A percentile compares a stretch with the other conserved stretches of the same genome.
Conservation (phyloP, 1,139 yeast genomes). For the Diutina sp. region DNA sequence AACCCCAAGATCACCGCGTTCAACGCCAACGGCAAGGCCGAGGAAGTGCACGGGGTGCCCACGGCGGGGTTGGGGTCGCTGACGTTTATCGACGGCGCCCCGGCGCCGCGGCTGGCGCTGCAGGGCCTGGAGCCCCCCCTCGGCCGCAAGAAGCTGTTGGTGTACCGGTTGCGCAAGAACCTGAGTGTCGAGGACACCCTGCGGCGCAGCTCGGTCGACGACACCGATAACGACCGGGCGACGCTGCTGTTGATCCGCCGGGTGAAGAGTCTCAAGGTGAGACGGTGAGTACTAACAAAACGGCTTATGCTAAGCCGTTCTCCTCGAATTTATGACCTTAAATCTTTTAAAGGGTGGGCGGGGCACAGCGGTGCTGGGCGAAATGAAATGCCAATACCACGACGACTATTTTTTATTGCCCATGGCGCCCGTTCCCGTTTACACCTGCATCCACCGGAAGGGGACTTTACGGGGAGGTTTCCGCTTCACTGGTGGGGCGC, state of each 20-base stretch:
- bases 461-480: no score
- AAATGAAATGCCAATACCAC: no score
- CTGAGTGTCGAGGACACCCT: slow-evolving; percentile 22
- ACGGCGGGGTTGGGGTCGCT: slow-evolving; percentile 86
- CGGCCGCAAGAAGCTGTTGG: slow-evolving; percentile 65
- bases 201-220: slow-evolving; percentile 25
- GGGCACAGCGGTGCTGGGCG: no score
- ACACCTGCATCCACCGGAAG: not conserved
- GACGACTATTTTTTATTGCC: not conserved
- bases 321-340: no score
- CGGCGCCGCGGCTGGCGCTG: slow-evolving; percentile 49
- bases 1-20: slow-evolving; percentile 48
- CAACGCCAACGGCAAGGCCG: slow-evolving; percentile 57
- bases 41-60: slow-evolving; percentile 71
- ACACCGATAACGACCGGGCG: slow-evolving; percentile 13
- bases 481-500: not conserved
- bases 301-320: not conserved
- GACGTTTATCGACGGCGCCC: slow-evolving; percentile 93
- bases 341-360: no score
- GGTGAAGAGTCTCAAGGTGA: slow-evolving; percentile 79
- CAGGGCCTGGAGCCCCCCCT: slow-evolving; percentile 17
- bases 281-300: slow-evolving; percentile 12
- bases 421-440: not conserved
- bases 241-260: slow-evolving; percentile 55
- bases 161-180: slow-evolving; percentile 46